Base-by-base conservation (phyloP, 2,329 filamentous ascomycete genomes). In the Xylariaceae sp. region DNA sequence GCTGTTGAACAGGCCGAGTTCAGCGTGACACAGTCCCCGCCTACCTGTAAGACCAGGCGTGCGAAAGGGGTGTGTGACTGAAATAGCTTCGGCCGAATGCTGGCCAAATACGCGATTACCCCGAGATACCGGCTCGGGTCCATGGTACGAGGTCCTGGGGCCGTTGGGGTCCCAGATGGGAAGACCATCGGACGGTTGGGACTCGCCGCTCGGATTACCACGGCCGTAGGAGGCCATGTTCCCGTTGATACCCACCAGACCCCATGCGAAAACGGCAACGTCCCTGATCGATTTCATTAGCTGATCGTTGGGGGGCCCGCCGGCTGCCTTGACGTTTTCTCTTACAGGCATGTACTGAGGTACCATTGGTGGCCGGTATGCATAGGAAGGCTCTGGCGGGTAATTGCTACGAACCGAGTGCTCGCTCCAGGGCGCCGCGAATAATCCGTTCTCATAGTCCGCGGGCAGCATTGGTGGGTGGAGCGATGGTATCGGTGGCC, bases 181-280 rank as follows among this genome's bases (percentile, higher is more conserved):
- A 11, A 87, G 74, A 1, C 83, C 85, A 49, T 81, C 80, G 1
- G 78, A 76, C 1, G 88, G 87, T 60, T 84, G 77, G 35, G 85
- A 80, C 61, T 88, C 84, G n/a, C 83, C 87, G 17, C 73, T 75
- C 0, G 88, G 85, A 34, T 76, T 78, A 2, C 89, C 88, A 3
- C 77, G 78, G 51, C 83, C 78, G 67, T 87, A 88, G 2, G 82
- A 78, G 13, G 86, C 84, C 56, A 93, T 75, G 47, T 84, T 87
- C 11, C 88, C 88, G 71, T 94, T 93, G 76, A 92, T 92, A 18
- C 89, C 89, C 23, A 86, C 84, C 9, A 93, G 75, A 1, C 87
- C 88, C 90, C 90, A 95, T 8, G 90, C 90, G 71, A 95, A 94
- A n/a, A 94, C 88, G 1, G 89, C 90, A 52, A 92, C 88, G 56